A percentile compares a stretch with the other conserved stretches of the same genome.
Conservation (phyloP, 2,329 filamentous ascomycete species). For the Verticillium longisporum region DNA sequence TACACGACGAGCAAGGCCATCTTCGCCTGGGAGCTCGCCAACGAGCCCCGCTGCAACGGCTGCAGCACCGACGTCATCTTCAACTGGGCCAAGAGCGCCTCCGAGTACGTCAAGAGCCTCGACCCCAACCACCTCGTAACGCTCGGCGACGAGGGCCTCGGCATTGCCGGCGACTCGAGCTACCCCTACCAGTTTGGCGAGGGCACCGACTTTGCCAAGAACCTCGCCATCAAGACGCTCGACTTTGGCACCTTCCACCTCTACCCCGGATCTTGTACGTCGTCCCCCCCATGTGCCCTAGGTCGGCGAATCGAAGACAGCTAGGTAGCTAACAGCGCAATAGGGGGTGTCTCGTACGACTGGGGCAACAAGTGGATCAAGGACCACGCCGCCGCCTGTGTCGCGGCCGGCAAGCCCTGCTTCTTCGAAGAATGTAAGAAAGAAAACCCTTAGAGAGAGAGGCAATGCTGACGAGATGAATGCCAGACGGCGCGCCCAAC, state of each 20-base stretch:
- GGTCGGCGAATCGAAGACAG: too few species aligned
- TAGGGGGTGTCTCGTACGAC: conserved; percentile 9
- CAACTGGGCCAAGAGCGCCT: conserved; percentile 53
- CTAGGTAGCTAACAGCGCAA: not conserved
- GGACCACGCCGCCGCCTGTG: conserved; percentile 19
- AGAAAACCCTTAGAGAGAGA: too few species aligned
- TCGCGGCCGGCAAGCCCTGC: conserved; percentile 20
- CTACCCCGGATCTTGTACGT: conserved; percentile 22
- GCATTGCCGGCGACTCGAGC: conserved; percentile 38
- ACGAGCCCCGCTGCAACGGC: conserved; percentile 53
- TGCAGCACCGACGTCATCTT: conserved; percentile 51
- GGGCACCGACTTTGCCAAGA: conserved; percentile 43
- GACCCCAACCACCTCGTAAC: conserved; percentile 58
- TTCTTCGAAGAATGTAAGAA: conserved; percentile 26
- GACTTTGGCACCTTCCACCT: conserved; percentile 35
- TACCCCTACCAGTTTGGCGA: conserved; percentile 46
- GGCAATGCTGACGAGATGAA: not conserved
- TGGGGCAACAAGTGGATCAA: conserved; percentile 14
- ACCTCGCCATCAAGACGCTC: conserved; percentile 43
- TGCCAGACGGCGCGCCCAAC: conserved; percentile 15
- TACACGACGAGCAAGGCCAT: conserved; percentile 40
- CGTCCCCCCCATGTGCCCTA: conserved; percentile 9
- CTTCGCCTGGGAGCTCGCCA: conserved; percentile 49
- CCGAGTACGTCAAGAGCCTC: conserved; percentile 56
- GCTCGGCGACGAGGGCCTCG: conserved; percentile 51